A percentile compares a stretch with the other conserved stretches of the same genome.
These are phyloP conservation scores for Bremia lactucae DNA, from an alignment of 352 stramenopile species.

Conservation along the genomic window DNA sequence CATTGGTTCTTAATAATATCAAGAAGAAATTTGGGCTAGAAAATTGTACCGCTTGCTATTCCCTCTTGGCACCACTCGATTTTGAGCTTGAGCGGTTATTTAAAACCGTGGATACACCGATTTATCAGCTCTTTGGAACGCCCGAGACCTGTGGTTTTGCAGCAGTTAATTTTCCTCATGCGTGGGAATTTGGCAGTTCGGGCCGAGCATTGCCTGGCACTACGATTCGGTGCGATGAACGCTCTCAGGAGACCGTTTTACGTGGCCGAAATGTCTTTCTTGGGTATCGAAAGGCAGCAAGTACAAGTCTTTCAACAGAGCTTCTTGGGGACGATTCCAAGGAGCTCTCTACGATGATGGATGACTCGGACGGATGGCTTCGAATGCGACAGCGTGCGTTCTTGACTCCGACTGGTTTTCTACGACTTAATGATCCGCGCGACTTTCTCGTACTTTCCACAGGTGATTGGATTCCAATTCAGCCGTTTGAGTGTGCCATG, in stretches of 20 bases:
- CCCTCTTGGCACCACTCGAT: constrained; percentile 59
- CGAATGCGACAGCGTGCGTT: constrained; percentile 45
- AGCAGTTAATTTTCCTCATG: constrained; percentile 58
- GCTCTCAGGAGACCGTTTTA: constrained; percentile 49
- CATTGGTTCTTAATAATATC: constrained; percentile 66
- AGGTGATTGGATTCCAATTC: constrained; percentile 60
- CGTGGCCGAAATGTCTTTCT: constrained; percentile 64
- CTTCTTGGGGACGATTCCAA: constrained; percentile 5
- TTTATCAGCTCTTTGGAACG: constrained; percentile 69
- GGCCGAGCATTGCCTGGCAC: constrained; percentile 49
- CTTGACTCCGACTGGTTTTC: constrained; percentile 57
- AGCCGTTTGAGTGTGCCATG: constrained; percentile 50
- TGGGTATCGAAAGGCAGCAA: constrained; percentile 38
- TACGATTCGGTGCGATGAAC: constrained; percentile 49
- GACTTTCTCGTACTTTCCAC: constrained; percentile 68
- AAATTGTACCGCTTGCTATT: constrained; percentile 65
- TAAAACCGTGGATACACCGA: constrained; percentile 72
- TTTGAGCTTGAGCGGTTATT: constrained; percentile 77
- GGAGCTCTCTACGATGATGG: constrained; percentile 9
- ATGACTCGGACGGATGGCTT: constrained; percentile 38
- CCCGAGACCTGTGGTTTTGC: constrained; percentile 60
- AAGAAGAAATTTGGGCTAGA: constrained; percentile 73
- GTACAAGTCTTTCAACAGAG: not conserved
- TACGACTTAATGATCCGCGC: constrained; percentile 55
- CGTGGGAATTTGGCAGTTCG: constrained; percentile 62